Percentiles rank a stretch among this genome's conserved stretches.
phyloP scores from a whole-genome alignment of 805 yeast genomes.

The Myxozyma melibiosi region DNA sequence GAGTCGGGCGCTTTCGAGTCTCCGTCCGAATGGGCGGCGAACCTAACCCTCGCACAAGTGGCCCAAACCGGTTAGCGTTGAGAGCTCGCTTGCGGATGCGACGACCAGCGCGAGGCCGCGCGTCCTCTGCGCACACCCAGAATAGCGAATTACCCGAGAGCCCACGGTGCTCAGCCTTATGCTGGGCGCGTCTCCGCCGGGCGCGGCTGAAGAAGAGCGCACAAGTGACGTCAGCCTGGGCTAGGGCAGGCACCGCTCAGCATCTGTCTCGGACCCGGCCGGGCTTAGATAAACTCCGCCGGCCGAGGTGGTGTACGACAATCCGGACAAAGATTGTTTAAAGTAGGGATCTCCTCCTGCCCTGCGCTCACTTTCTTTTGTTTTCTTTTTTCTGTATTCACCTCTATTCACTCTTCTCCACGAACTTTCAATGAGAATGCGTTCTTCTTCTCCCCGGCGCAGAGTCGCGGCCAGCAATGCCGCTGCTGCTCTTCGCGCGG shows the following conservation, averaged over 20 bases:
- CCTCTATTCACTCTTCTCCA: not conserved
- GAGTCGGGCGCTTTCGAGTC: too few relatives aligned
- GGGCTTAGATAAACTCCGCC: slow-evolving; percentile 8
- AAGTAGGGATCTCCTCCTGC: not conserved
- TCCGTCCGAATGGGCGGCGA: not conserved
- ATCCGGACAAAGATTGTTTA: not conserved
- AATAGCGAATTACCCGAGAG: not conserved
- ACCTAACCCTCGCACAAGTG: not conserved
- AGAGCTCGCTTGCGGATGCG: not conserved
- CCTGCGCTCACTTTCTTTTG: not conserved
- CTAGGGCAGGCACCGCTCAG: too few relatives aligned
- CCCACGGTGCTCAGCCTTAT: not conserved
- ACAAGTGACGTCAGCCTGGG: too few relatives aligned
- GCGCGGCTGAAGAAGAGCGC: too few relatives aligned
- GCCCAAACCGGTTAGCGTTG: slow-evolving; percentile 9
- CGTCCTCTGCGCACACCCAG: not conserved
- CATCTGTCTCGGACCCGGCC: slow-evolving; percentile 10
- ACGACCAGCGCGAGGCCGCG: not conserved
- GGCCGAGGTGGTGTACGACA: slow-evolving; percentile 10
- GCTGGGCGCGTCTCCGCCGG: not conserved
- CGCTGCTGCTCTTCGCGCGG: not conserved
- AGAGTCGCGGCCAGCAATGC: slow-evolving; percentile 1
- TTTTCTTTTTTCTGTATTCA: not conserved
- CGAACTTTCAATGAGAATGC: not conserved
- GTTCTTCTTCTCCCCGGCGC: slow-evolving; percentile 3